A percentile compares a stretch with the other conserved stretches of the same genome.
These are phyloP conservation scores for Arthrinium phaeospermum DNA, from an alignment of 2,329 filamentous ascomycete species.

Conservation along the genomic window DNA sequence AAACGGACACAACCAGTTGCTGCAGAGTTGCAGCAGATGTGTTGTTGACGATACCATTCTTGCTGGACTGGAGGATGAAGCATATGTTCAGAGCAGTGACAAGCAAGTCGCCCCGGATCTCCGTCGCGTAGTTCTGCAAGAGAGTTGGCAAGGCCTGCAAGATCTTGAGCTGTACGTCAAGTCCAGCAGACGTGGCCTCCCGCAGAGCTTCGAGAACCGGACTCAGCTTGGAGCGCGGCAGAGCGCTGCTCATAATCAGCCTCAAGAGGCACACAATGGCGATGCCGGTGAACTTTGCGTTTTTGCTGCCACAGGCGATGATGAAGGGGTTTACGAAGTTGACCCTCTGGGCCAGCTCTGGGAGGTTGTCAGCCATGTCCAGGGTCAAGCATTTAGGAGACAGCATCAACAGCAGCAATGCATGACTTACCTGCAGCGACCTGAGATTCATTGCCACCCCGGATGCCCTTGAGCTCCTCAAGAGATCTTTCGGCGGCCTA, in stretches of 20 bases:
- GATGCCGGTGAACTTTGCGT: slow-evolving; percentile 87
- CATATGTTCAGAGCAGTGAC: slow-evolving; percentile 88
- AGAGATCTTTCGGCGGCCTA: slow-evolving; percentile 93
- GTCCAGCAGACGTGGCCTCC: slow-evolving; percentile 78
- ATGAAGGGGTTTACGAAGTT: slow-evolving; percentile 94
- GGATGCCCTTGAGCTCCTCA: slow-evolving; percentile 81
- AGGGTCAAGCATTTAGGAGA: neutral
- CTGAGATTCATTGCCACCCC: slow-evolving; percentile 76
- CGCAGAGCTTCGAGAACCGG: slow-evolving; percentile 88
- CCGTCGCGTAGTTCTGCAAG: slow-evolving; percentile 85
- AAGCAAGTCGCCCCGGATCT: slow-evolving; percentile 81
- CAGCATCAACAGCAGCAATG: slow-evolving; percentile 25
- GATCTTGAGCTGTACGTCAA: slow-evolving; percentile 96
- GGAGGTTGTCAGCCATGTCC: slow-evolving; percentile 19
- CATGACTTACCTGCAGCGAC: slow-evolving; percentile 66
- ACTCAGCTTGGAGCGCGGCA: slow-evolving; percentile 79
- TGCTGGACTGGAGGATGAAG: slow-evolving; percentile 87
- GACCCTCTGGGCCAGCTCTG: slow-evolving; percentile 81
- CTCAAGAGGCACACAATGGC: slow-evolving; percentile 89
- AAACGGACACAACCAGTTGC: slow-evolving; percentile 89
- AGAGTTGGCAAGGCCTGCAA: slow-evolving; percentile 89
- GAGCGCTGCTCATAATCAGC: slow-evolving; percentile 79
- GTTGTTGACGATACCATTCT: slow-evolving; percentile 92
- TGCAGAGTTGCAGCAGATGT: slow-evolving; percentile 96
- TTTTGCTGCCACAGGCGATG: slow-evolving; percentile 87